phyloP scores from a whole-genome alignment of 306 rosid species.

The Amphicarpaea edgeworthii region DNA sequence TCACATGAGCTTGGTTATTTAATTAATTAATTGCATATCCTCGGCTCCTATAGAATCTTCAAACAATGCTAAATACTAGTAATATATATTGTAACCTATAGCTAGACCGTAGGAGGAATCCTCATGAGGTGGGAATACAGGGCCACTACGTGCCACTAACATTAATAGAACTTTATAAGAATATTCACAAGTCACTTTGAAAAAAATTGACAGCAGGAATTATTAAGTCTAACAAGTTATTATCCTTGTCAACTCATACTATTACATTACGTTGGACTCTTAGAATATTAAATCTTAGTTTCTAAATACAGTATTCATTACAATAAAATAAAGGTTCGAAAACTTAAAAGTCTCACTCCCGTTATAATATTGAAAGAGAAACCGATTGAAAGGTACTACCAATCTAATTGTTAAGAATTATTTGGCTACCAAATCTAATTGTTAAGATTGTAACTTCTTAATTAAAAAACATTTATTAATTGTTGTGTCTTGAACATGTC shows the following conservation, averaged over 20 bases:
- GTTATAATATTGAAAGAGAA: too few species aligned
- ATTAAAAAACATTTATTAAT: not conserved
- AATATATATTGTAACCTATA: not conserved
- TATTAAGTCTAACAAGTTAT: not conserved
- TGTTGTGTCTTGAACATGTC: not conserved
- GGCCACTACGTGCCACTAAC: not conserved
- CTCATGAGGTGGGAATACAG: not conserved
- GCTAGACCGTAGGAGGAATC: slow-evolving; percentile 46
- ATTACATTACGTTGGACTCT: not conserved
- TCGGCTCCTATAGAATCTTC: slow-evolving; percentile 22
- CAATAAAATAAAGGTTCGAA: not conserved
- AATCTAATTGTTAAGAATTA: not conserved
- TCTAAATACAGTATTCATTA: not conserved
- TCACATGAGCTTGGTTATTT: slow-evolving; percentile 50
- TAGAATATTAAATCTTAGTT: not conserved
- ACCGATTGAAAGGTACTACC: not conserved
- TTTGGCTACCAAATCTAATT: too few species aligned
- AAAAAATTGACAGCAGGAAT: not conserved
- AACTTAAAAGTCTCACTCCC: too few species aligned
- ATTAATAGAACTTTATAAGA: not conserved
- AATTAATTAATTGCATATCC: slow-evolving; percentile 29
- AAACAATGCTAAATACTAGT: not conserved
- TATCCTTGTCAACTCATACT: not conserved
- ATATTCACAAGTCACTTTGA: not conserved
- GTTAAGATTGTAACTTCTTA: not conserved